Evolutionary conservation across 805 yeast genomes (phyloP), one percentile per base, ranked within the genome.

Genomic region (Saccharomycopsis schoenii): DNA sequence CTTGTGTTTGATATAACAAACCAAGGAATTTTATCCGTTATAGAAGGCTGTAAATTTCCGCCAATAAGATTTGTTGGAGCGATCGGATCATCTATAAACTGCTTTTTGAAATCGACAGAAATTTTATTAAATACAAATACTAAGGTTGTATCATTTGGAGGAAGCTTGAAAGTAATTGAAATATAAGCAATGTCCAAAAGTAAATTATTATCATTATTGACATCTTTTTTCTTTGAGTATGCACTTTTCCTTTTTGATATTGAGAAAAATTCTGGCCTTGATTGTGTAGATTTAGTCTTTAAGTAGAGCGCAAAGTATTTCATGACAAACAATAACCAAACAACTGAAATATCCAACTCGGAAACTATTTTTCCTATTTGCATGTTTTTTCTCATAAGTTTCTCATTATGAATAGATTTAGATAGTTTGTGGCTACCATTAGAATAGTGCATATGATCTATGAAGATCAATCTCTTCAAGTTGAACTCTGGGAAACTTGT

Each of bases 291-390:
- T 15, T 21, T 47, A 47, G 29, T 21, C n/a, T 47, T 47, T 47
- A 47, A 11, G 34, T 47, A 47, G 21, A 14, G 6, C 10, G 40
- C 50, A 21, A 58, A 51, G 25, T 62, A 57, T 2, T 56, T 56
- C 39, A 41, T 21, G 1, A 60, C 61, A 41, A 57, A 52, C 9
- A 57, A 4, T 39, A 60, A 29, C 65, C 65, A 62, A n/a, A 62
- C 29, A 8, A 56, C 56, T 10, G 54, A 19, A 2, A 58, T 43
- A 34, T 61, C 62, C 17, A 61, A 21, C 3, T 57, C 54, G 4
- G 54, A 12, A 14, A 56, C 56, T 15, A 59, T 17, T 15, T 47
- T 50, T 14, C 25, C 52, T 24, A 47, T 47, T 24, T 47, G 24
- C 1, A 47, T 15, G 9, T 24, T 47, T 10, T 24, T 12, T 24